A percentile compares a stretch with the other conserved stretches of the same genome.
Evolutionary conservation across 1,284 basidiomycete genomes (phyloP).

Genomic region (Ganoderma sinense): DNA sequence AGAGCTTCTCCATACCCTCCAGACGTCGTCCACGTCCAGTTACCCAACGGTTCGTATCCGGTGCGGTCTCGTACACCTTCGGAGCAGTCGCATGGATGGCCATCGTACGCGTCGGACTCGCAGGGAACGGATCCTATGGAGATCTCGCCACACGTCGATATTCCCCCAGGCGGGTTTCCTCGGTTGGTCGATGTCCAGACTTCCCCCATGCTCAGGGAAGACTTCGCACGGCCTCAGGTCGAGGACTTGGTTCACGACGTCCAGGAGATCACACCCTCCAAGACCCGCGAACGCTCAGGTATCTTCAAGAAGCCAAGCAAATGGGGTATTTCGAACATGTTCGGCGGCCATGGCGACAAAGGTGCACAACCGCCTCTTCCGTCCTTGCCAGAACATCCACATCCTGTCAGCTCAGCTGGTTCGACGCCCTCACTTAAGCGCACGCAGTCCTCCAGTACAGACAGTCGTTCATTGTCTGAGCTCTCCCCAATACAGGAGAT

Average conservation of each 20-base stretch:
- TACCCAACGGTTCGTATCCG: constrained; percentile 24
- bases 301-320: constrained; percentile 73
- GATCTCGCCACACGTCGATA: constrained; percentile 55
- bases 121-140: constrained; percentile 65
- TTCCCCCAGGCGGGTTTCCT: constrained; percentile 46
- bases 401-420: constrained; percentile 52
- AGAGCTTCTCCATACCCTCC: constrained; percentile 21
- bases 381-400: constrained; percentile 70
- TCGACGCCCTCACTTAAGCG: constrained; percentile 82
- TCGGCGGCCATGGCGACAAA: constrained; percentile 75
- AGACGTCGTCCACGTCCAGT: constrained; percentile 29
- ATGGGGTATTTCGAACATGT: constrained; percentile 71
- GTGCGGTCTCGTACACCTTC: constrained; percentile 27
- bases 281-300: constrained; percentile 63
- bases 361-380: constrained; percentile 61
- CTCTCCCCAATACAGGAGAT: constrained; percentile 50
- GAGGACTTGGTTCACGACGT: constrained; percentile 49
- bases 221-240: constrained; percentile 50
- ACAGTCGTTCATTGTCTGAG: constrained; percentile 70
- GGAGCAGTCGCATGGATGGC: constrained; percentile 34
- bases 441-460: constrained; percentile 83
- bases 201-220: constrained; percentile 60
- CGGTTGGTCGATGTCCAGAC: constrained; percentile 61
- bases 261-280: constrained; percentile 38
- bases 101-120: constrained; percentile 38